These are phyloP conservation scores for Epichloe glyceriae DNA, from an alignment of 2,329 filamentous ascomycete species.

Conservation along the genomic window DNA sequence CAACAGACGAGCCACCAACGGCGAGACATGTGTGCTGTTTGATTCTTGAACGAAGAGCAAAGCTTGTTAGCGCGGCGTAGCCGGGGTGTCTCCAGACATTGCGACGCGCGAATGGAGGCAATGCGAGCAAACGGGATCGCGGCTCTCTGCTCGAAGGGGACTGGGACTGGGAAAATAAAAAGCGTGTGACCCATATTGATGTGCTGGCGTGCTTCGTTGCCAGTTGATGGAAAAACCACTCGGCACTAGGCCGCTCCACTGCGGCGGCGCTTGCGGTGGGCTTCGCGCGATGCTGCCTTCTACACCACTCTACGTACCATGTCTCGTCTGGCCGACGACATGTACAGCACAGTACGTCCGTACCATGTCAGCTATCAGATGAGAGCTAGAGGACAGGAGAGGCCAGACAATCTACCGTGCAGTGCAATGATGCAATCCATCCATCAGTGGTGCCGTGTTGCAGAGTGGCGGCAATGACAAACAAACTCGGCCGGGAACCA, in stretches of 20 bases:
- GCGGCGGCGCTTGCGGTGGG: slow-evolving; percentile 33
- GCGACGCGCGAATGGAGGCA: slow-evolving; percentile 25
- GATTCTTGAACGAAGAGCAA: slow-evolving; percentile 23
- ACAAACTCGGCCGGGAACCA: background rate
- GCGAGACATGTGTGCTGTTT: slow-evolving; percentile 45
- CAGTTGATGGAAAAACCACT: slow-evolving; percentile 57
- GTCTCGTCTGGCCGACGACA: no score
- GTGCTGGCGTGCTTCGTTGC: slow-evolving; percentile 78
- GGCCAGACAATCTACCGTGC: no score
- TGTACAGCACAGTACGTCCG: no score
- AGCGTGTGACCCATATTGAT: slow-evolving; percentile 63
- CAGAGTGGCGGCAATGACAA: background rate
- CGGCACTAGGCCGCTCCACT: slow-evolving; percentile 51
- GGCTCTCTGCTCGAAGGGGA: slow-evolving; percentile 27
- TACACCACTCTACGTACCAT: no score
- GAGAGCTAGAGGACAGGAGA: no score
- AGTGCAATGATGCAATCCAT: background rate
- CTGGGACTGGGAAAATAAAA: background rate
- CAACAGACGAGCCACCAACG: slow-evolving; percentile 30
- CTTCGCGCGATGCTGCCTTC: background rate
- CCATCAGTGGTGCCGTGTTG: background rate
- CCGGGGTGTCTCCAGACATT: slow-evolving; percentile 30
- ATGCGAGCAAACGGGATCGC: slow-evolving; percentile 26
- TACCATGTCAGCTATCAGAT: no score
- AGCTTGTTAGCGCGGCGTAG: slow-evolving; percentile 36